Conservation (phyloP, 495 filamentous ascomycete species). For the Halenospora varia region DNA sequence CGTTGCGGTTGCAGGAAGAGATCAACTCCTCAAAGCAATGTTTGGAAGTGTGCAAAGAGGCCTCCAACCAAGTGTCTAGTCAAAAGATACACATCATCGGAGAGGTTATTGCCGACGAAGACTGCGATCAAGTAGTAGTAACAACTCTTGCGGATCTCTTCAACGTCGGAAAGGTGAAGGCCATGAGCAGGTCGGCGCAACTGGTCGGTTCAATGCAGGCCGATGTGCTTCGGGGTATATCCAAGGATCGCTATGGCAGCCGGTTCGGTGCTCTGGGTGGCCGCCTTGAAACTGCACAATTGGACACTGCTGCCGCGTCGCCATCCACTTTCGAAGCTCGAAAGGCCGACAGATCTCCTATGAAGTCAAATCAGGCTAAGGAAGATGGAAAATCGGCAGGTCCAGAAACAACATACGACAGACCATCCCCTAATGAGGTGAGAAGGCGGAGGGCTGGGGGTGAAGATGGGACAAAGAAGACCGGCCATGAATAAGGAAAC, state of each 20-base stretch:
- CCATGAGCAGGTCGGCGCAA: slow-evolving; percentile 27
- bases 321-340: slow-evolving; percentile 16
- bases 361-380: slow-evolving; percentile 14
- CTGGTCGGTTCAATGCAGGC: slow-evolving; percentile 30
- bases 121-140: slow-evolving; percentile 34
- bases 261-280: slow-evolving; percentile 26
- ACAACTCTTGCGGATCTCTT: slow-evolving; percentile 34
- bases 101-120: slow-evolving; percentile 30
- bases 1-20: slow-evolving; percentile 28
- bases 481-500: slow-evolving; percentile 10
- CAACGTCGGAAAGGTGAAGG: slow-evolving; percentile 27
- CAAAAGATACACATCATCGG: slow-evolving; percentile 31
- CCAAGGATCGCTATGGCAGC: slow-evolving; percentile 30
- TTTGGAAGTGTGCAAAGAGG: slow-evolving; percentile 33
- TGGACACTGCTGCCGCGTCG: slow-evolving; percentile 2
- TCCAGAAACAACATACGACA: slow-evolving; percentile 13
- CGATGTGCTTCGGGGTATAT: slow-evolving; percentile 25
- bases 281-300: slow-evolving; percentile 9
- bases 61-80: slow-evolving; percentile 25
- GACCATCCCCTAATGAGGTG: slow-evolving; percentile 19
- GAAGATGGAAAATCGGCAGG: slow-evolving; percentile 10
- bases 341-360: slow-evolving; percentile 12
- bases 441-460: slow-evolving; percentile 20
- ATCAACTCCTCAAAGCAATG: slow-evolving; percentile 29
- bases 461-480: slow-evolving; percentile 18